These are phyloP conservation scores for Colletotrichum phormii DNA, from an alignment of 2,329 filamentous ascomycete genomes.

Conservation along the genomic window DNA sequence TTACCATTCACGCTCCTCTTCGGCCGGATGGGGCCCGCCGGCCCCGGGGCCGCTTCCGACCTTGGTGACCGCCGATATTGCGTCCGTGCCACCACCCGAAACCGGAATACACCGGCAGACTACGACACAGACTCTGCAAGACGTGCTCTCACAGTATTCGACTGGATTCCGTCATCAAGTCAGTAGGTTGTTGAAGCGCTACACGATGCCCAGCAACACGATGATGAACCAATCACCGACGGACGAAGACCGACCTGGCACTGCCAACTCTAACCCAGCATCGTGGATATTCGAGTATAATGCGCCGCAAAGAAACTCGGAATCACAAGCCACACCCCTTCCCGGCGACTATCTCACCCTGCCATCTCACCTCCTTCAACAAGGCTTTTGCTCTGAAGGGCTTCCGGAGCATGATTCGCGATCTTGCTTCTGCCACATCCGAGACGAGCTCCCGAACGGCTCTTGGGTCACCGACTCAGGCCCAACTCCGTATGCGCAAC, in stretches of 20 bases:
- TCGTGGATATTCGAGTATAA: conserved; percentile 46
- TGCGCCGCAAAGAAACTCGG: conserved; percentile 38
- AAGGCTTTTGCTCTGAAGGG: conserved; percentile 39
- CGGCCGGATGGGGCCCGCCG: conserved; percentile 18
- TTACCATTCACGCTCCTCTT: conserved; percentile 17
- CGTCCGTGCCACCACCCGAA: conserved; percentile 11
- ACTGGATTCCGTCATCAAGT: conserved; percentile 51
- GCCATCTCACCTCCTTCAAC: conserved; percentile 36
- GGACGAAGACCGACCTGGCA: conserved; percentile 38
- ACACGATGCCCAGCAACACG: conserved; percentile 46
- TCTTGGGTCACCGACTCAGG: conserved; percentile 47
- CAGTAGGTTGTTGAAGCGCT: conserved; percentile 52
- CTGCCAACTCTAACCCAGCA: conserved; percentile 32
- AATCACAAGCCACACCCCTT: conserved; percentile 46
- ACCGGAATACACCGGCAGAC: conserved; percentile 49
- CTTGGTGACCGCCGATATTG: conserved; percentile 17
- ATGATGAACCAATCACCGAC: conserved; percentile 41
- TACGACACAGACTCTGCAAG: conserved; percentile 50
- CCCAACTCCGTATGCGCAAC: conserved; percentile 36
- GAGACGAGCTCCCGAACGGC: conserved; percentile 39
- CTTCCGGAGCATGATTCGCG: conserved; percentile 40
- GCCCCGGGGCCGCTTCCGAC: conserved; percentile 19
- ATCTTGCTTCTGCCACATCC: conserved; percentile 46
- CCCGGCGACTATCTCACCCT: conserved; percentile 63
- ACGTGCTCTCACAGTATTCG: conserved; percentile 47